Percentiles rank a stretch among this genome's conserved stretches.
phyloP scores from a whole-genome alignment of 2,329 filamentous ascomycete species.

The Penicillium sclerotiorum region DNA sequence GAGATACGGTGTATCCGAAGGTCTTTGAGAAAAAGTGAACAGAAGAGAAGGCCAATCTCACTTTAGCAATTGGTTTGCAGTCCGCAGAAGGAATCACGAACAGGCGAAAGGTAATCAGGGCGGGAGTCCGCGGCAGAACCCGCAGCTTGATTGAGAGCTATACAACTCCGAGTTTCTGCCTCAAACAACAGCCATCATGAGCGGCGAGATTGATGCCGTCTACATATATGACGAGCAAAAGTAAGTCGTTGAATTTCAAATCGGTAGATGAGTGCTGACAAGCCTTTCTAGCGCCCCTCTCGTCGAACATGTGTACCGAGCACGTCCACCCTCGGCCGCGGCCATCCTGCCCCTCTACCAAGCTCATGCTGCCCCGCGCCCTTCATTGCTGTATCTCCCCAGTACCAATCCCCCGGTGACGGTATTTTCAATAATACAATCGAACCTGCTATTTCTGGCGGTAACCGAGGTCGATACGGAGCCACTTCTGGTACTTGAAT shows the following conservation, averaged over 20 bases:
- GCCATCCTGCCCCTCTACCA: conserved; percentile 85
- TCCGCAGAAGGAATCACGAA: conserved; percentile 1
- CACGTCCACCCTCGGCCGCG: conserved; percentile 73
- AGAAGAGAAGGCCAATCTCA: background rate
- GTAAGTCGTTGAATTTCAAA: conserved; percentile 54
- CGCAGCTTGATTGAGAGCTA: conserved; percentile 24
- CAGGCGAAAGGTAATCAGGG: conserved; percentile 25
- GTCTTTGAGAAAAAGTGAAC: background rate
- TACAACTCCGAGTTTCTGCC: conserved; percentile 15
- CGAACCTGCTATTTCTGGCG: conserved; percentile 81
- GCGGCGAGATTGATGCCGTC: conserved; percentile 86
- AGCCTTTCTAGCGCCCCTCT: conserved; percentile 67
- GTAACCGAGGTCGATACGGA: conserved; percentile 86
- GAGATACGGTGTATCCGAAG: no score
- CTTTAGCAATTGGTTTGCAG: background rate
- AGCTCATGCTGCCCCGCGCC: conserved; percentile 75
- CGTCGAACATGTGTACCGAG: conserved; percentile 85
- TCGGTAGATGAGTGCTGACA: conserved; percentile 9
- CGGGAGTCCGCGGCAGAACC: conserved; percentile 38
- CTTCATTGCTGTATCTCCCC: conserved; percentile 82
- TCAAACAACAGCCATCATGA: conserved; percentile 61
- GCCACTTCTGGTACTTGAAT: conserved; percentile 87
- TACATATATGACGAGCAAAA: conserved; percentile 97
- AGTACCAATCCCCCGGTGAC: conserved; percentile 82
- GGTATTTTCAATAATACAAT: conserved; percentile 84